Conservation (phyloP, 129 eudicot genomes). For the Escallonia herrerae region DNA sequence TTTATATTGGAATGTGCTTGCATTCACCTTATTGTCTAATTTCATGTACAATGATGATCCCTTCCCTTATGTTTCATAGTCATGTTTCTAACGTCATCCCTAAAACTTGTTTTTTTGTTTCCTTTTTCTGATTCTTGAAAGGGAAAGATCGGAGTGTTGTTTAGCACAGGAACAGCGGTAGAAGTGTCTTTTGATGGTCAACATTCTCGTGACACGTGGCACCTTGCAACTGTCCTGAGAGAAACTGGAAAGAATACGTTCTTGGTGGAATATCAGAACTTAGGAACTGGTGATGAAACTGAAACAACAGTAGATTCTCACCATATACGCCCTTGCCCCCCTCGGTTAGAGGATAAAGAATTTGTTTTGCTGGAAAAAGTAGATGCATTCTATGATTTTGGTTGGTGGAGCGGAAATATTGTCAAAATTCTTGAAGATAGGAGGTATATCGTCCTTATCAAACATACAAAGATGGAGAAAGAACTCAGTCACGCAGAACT, state of each 20-base stretch:
- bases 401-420: constrained; percentile 7
- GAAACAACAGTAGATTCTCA: not conserved
- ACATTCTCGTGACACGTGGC: not conserved
- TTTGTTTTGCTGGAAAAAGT: constrained; percentile 8
- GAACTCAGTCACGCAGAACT: not conserved
- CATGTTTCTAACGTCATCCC: too few species aligned
- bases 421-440: not conserved
- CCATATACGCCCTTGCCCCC: constrained; percentile 2
- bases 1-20: too few species aligned
- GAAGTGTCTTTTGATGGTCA: not conserved
- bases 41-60: too few species aligned
- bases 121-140: not conserved
- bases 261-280: not conserved
- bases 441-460: not conserved
- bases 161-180: not conserved
- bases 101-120: not conserved
- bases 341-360: constrained; percentile 6
- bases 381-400: not conserved
- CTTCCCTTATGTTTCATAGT: too few species aligned
- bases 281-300: not conserved
- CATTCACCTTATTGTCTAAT: too few species aligned
- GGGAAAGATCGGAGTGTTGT: not conserved
- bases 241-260: not conserved
- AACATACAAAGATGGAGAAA: not conserved
- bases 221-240: not conserved